A percentile compares a stretch with the other conserved stretches of the same genome.
These are phyloP conservation scores for Pittosporum tobira DNA, from an alignment of 129 eudicot genomes.

Conservation along the genomic window DNA sequence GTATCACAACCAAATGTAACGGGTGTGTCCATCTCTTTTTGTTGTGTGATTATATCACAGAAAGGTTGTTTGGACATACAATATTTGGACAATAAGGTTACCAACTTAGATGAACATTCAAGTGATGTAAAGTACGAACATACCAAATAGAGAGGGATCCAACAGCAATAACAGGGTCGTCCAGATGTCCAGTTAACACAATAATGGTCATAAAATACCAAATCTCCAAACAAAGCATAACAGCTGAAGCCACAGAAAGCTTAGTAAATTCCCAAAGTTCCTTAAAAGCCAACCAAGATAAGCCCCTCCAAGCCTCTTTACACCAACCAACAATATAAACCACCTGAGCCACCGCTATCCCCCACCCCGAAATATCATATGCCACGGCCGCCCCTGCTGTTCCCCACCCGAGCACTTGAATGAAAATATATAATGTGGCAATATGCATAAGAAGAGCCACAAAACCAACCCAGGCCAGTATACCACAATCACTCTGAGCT, in stretches of 20 bases:
- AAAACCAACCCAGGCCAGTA: slow-evolving; percentile 61
- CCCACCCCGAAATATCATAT: slow-evolving; percentile 59
- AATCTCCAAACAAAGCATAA: slow-evolving; percentile 70
- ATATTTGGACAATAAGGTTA: no score
- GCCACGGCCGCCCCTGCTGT: slow-evolving; percentile 55
- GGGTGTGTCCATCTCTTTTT: no score
- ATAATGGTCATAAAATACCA: slow-evolving; percentile 81
- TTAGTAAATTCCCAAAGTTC: slow-evolving; percentile 53
- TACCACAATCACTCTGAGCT: slow-evolving; percentile 53
- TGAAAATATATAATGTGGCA: slow-evolving; percentile 30
- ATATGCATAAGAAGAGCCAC: slow-evolving; percentile 45
- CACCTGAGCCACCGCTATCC: slow-evolving; percentile 53
- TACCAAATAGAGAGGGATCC: slow-evolving; percentile 84
- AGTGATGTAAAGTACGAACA: neutral
- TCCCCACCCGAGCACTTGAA: slow-evolving; percentile 53
- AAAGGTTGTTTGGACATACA: no score
- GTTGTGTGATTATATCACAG: no score
- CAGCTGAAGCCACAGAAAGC: slow-evolving; percentile 65
- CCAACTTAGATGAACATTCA: no score
- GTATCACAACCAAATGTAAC: no score
- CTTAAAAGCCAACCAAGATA: slow-evolving; percentile 62
- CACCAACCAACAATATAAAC: slow-evolving; percentile 63
- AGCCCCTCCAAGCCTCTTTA: slow-evolving; percentile 51
- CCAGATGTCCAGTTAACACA: slow-evolving; percentile 73
- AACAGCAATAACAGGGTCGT: slow-evolving; percentile 54